These are phyloP conservation scores for Abelmoschus esculentus DNA, from an alignment of 345 rosid species.

Conservation along the genomic window DNA sequence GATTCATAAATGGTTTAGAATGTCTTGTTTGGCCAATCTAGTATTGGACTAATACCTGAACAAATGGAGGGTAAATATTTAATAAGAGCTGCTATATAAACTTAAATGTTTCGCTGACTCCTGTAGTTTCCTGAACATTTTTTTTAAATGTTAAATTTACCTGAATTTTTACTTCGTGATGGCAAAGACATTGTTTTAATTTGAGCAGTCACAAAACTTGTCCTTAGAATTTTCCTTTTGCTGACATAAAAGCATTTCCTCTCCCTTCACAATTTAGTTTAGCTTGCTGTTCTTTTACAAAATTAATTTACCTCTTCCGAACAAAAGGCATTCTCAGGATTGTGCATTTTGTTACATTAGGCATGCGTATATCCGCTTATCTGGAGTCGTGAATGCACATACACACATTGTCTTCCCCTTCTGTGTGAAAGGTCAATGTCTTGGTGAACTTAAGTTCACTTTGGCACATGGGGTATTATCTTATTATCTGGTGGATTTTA, in stretches of 20 bases:
- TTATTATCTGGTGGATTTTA: not conserved
- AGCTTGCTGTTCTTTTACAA: not conserved
- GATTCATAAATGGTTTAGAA: not conserved
- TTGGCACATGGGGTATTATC: not conserved
- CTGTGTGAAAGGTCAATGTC: not conserved
- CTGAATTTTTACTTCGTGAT: too few species aligned
- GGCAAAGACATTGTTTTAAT: too few species aligned
- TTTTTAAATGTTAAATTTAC: not conserved
- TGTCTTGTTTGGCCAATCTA: not conserved
- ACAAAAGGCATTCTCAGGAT: not conserved
- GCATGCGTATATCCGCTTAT: not conserved
- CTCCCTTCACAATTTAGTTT: not conserved
- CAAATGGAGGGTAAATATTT: not conserved
- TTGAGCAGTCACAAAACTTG: too few species aligned
- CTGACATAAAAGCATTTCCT: too few species aligned
- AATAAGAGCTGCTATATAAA: not conserved
- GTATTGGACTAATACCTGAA: not conserved
- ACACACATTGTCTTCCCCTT: not conserved
- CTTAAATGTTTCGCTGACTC: not conserved
- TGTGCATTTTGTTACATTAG: not conserved
- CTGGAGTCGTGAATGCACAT: not conserved
- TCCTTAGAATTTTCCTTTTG: too few species aligned
- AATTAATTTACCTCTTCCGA: not conserved
- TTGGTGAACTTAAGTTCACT: not conserved
- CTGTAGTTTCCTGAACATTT: not conserved